Percentiles rank a stretch among this genome's conserved stretches.
phyloP scores from a whole-genome alignment of 257 asterid species.

The Nicotiana paniculata region DNA sequence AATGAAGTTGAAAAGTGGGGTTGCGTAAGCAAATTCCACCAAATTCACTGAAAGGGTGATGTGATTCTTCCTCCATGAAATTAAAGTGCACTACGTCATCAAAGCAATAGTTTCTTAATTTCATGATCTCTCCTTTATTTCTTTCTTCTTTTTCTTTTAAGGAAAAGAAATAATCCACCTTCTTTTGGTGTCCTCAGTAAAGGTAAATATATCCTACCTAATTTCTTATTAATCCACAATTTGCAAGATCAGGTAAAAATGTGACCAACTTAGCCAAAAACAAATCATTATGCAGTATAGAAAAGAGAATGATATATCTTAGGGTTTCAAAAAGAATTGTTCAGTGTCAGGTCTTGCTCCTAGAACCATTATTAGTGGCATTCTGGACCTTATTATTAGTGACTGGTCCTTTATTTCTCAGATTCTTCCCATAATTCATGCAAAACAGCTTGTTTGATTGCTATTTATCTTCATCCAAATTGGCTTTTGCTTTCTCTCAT shows the following conservation, averaged over 20 bases:
- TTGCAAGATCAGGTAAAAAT: no score
- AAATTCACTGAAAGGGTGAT: background rate
- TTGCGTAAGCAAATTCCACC: conserved; percentile 1
- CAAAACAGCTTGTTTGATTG: background rate
- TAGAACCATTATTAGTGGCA: background rate
- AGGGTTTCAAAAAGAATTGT: background rate
- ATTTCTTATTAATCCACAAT: background rate
- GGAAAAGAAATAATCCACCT: background rate
- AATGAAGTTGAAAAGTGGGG: background rate
- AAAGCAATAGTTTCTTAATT: background rate
- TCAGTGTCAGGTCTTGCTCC: background rate
- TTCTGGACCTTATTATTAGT: background rate
- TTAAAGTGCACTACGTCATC: background rate
- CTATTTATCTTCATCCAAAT: background rate
- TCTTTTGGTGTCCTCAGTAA: background rate
- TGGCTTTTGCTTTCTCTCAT: background rate
- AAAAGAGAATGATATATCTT: background rate
- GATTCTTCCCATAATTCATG: background rate
- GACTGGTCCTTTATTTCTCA: background rate
- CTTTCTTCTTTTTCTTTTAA: background rate
- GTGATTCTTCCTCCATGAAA: background rate
- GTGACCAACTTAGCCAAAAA: no score
- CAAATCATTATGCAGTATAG: no score
- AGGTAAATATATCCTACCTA: background rate
- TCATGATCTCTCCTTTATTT: background rate